phyloP scores from a whole-genome alignment of 257 asterid genomes.

The Forsythia suspensa region DNA sequence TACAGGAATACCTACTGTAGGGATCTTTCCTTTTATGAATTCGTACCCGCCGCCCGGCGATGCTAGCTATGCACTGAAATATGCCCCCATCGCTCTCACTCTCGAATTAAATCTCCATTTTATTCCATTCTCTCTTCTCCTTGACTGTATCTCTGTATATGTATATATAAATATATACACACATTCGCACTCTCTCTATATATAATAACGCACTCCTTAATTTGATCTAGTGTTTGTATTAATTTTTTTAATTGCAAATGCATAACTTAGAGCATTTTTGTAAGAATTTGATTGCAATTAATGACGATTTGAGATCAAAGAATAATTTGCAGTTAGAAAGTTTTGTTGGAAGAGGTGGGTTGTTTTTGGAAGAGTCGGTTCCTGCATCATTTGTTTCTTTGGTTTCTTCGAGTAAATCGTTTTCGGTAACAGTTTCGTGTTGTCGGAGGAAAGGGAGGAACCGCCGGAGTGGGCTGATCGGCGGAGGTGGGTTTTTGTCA shows the following conservation, averaged over 20 bases:
- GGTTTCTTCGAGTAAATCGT: constrained; percentile 29
- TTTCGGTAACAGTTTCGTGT: constrained; percentile 32
- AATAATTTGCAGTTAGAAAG: constrained; percentile 19
- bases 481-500: constrained; percentile 52
- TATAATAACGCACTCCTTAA: constrained; percentile 2
- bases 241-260: constrained; percentile 31
- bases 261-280: constrained; percentile 45
- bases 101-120: constrained; percentile 36
- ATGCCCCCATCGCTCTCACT: constrained; percentile 11
- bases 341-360: constrained; percentile 46
- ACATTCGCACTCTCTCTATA: no score
- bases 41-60: constrained; percentile 45
- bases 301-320: constrained; percentile 25
- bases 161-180: not conserved
- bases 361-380: constrained; percentile 65
- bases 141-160: constrained; percentile 11
- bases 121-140: constrained; percentile 26
- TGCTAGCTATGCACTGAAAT: constrained; percentile 42
- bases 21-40: constrained; percentile 16
- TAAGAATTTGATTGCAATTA: constrained; percentile 29
- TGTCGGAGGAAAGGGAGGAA: constrained; percentile 27
- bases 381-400: constrained; percentile 62
- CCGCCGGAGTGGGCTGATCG: constrained; percentile 39
- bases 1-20: constrained; percentile 29
- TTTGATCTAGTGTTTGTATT: not conserved